Evolutionary conservation across 1,284 basidiomycete genomes (phyloP).

Genomic region (Wolfiporia cocos): DNA sequence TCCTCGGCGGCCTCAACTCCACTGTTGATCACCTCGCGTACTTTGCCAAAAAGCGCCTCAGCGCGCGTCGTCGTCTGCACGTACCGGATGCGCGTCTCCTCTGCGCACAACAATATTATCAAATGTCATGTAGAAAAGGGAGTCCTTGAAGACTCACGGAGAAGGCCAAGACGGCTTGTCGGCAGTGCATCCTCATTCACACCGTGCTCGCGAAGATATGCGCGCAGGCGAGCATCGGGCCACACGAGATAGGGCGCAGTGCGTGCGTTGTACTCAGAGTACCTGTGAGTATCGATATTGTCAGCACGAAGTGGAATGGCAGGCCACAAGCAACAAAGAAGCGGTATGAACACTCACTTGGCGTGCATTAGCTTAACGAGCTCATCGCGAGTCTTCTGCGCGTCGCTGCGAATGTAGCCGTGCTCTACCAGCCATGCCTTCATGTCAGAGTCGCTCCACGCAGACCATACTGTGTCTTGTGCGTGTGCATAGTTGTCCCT

Average conservation of each 20-base stretch:
- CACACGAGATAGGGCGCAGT: constrained; percentile 72
- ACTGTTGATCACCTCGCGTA: constrained; percentile 55
- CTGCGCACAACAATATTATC: constrained; percentile 25
- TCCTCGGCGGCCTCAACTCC: constrained; percentile 68
- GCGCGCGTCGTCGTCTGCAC: constrained; percentile 53
- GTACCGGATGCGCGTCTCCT: constrained; percentile 72
- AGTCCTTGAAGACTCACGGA: constrained; percentile 59
- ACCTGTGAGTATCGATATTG: constrained; percentile 24
- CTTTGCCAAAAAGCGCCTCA: constrained; percentile 50
- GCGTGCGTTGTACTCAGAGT: constrained; percentile 34
- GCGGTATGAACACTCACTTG: constrained; percentile 38
- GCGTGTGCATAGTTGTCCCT: constrained; percentile 74
- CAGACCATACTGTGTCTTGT: constrained; percentile 59
- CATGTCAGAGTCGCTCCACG: constrained; percentile 80
- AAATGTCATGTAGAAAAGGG: background rate
- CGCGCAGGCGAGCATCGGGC: constrained; percentile 85
- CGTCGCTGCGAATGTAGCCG: constrained; percentile 65
- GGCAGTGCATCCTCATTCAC: constrained; percentile 64
- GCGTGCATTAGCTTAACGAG: constrained; percentile 61
- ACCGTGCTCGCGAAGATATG: constrained; percentile 72
- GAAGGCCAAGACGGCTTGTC: constrained; percentile 57
- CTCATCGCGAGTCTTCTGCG: constrained; percentile 67
- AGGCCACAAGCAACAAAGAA: background rate
- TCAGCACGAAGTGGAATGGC: constrained; percentile 8
- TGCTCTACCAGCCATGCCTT: constrained; percentile 74